phyloP scores from a whole-genome alignment of 805 yeast species.

The Candida gorgasii region DNA sequence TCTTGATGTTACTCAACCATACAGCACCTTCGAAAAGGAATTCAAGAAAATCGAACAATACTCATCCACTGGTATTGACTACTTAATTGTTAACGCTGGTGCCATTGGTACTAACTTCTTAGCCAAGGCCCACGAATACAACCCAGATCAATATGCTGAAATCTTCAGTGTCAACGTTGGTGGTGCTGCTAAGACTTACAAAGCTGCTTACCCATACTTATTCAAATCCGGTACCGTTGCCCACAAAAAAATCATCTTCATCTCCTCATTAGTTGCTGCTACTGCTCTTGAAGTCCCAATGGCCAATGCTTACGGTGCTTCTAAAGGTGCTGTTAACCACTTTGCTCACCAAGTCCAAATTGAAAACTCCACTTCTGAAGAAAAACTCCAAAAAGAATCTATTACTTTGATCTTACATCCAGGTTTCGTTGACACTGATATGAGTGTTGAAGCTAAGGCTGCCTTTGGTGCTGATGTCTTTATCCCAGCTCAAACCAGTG shows the following conservation, averaged over 20 bases:
- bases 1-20: conserved; percentile 8
- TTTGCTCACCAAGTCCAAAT: conserved; percentile 23
- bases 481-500: conserved; percentile 4
- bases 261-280: conserved; percentile 21
- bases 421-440: conserved; percentile 25
- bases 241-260: conserved; percentile 24
- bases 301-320: conserved; percentile 29
- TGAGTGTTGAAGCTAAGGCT: conserved; percentile 13
- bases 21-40: conserved; percentile 7
- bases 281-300: conserved; percentile 5
- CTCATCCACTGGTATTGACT: conserved; percentile 26
- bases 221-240: conserved; percentile 13
- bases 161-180: conserved; percentile 10
- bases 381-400: neutral
- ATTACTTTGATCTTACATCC: conserved; percentile 32
- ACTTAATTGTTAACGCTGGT: conserved; percentile 37
- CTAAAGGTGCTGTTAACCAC: conserved; percentile 39
- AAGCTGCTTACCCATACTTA: conserved; percentile 29
- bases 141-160: conserved; percentile 3
- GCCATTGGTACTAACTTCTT: conserved; percentile 7
- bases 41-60: conserved; percentile 10
- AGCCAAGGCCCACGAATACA: neutral
- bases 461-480: neutral
- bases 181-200: conserved; percentile 18
- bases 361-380: conserved; percentile 15